phyloP scores from a whole-genome alignment of 768 basidiomycete species.

The Wakefieldia striispora region DNA sequence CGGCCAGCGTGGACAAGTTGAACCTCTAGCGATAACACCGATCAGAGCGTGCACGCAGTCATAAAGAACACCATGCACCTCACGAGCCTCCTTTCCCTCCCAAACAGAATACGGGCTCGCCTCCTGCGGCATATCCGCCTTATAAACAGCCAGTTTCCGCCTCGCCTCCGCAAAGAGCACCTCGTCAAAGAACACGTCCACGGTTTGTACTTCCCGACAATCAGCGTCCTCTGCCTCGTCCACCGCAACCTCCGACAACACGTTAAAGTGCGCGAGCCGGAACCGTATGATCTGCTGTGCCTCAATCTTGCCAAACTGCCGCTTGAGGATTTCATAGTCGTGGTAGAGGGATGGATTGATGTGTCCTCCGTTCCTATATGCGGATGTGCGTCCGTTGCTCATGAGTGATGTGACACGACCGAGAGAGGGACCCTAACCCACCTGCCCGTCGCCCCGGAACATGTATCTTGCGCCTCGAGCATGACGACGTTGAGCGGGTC shows the following conservation, averaged over 20 bases:
- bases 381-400: not conserved
- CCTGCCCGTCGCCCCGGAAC: conserved; percentile 54
- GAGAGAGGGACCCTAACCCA: conserved; percentile 18
- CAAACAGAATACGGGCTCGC: conserved; percentile 27
- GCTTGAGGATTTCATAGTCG: conserved; percentile 41
- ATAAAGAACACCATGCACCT: conserved; percentile 26
- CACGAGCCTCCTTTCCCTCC: conserved; percentile 33
- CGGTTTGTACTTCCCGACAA: conserved; percentile 33
- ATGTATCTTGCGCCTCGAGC: conserved; percentile 59
- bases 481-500: conserved; percentile 42
- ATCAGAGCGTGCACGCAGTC: not conserved
- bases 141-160: conserved; percentile 42
- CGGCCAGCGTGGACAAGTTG: conserved; percentile 42
- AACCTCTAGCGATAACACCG: conserved; percentile 39
- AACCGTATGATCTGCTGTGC: conserved; percentile 42
- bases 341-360: conserved; percentile 48
- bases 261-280: conserved; percentile 37
- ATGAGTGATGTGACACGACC: not conserved
- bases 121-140: conserved; percentile 51
- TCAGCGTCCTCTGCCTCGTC: conserved; percentile 27
- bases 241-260: conserved; percentile 30
- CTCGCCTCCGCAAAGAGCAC: conserved; percentile 38
- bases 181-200: conserved; percentile 35
- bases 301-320: conserved; percentile 34
- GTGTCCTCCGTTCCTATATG: conserved; percentile 48